Percentiles rank a stretch among this genome's conserved stretches.
phyloP scores from a whole-genome alignment of 495 filamentous ascomycete genomes.

The Xylaria scruposa region DNA sequence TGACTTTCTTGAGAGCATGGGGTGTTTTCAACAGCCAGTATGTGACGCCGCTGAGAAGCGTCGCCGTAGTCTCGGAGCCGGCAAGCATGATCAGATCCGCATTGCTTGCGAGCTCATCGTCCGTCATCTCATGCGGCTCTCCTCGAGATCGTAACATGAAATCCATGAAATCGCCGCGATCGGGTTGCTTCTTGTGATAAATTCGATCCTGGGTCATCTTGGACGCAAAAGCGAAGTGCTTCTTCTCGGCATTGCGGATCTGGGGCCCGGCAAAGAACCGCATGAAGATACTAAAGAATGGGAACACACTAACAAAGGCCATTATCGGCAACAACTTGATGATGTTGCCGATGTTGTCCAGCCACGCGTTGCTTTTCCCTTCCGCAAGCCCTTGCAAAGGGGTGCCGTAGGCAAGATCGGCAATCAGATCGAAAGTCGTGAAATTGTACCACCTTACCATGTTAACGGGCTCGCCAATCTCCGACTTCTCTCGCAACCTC shows the following conservation, averaged over 20 bases:
- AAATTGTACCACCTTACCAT: conserved; percentile 65
- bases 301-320: conserved; percentile 41
- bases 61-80: conserved; percentile 69
- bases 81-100: conserved; percentile 56
- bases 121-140: conserved; percentile 44
- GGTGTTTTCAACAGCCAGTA: conserved; percentile 61
- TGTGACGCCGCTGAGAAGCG: conserved; percentile 58
- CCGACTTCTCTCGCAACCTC: conserved; percentile 47
- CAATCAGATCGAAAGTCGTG: conserved; percentile 68
- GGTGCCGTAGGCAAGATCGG: conserved; percentile 65
- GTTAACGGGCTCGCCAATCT: conserved; percentile 44
- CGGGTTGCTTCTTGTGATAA: conserved; percentile 38
- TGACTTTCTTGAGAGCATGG: conserved; percentile 50
- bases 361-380: conserved; percentile 47
- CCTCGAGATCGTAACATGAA: conserved; percentile 39
- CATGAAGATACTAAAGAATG: conserved; percentile 36
- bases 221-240: conserved; percentile 38
- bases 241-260: conserved; percentile 39
- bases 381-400: conserved; percentile 58
- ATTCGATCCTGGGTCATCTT: conserved; percentile 44
- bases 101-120: conserved; percentile 51
- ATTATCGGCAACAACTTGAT: conserved; percentile 37
- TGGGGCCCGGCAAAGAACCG: conserved; percentile 45
- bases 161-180: conserved; percentile 42
- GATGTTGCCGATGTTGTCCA: conserved; percentile 42